Conservation (phyloP, 805 yeast genomes). For the Pichia deserticola region DNA sequence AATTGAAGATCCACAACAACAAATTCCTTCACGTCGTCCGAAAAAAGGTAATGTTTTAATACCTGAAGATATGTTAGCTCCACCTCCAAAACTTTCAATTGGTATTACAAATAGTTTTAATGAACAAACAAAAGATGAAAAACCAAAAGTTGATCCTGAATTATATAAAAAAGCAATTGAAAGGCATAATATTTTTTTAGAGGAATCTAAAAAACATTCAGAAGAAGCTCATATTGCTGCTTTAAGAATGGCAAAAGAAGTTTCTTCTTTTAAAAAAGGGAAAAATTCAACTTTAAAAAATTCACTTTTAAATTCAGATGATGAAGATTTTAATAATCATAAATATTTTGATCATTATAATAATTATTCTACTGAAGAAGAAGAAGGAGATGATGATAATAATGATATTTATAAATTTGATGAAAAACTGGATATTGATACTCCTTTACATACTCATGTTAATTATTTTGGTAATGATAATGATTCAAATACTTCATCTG, state of each 20-base stretch:
- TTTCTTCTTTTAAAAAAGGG: conserved; percentile 35
- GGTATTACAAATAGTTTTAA: conserved; percentile 54
- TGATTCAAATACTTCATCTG: conserved; percentile 4
- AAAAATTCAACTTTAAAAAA: conserved; percentile 10
- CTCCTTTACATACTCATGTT: conserved; percentile 49
- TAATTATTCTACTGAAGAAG: too few species aligned
- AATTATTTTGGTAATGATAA: conserved; percentile 24
- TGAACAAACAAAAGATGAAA: conserved; percentile 22
- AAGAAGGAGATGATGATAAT: conserved; percentile 6
- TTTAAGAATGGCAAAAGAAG: conserved; percentile 61
- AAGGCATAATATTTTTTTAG: conserved; percentile 43
- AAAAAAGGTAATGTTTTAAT: conserved; percentile 46
- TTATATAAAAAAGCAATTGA: conserved; percentile 54
- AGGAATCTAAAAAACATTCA: conserved; percentile 66
- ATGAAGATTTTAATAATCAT: conserved; percentile 11
- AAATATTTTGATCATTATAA: too few species aligned
- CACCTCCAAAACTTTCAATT: conserved; percentile 55
- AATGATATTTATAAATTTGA: conserved; percentile 1
- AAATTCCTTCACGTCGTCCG: conserved; percentile 51
- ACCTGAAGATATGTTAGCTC: conserved; percentile 61
- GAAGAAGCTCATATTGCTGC: conserved; percentile 72
- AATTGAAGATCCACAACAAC: conserved; percentile 51
- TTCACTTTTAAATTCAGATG: conserved; percentile 11
- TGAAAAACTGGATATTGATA: conserved; percentile 50
- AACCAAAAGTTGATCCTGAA: conserved; percentile 32